phyloP scores from a whole-genome alignment of 768 basidiomycete species.

The Hericium coralloides region DNA sequence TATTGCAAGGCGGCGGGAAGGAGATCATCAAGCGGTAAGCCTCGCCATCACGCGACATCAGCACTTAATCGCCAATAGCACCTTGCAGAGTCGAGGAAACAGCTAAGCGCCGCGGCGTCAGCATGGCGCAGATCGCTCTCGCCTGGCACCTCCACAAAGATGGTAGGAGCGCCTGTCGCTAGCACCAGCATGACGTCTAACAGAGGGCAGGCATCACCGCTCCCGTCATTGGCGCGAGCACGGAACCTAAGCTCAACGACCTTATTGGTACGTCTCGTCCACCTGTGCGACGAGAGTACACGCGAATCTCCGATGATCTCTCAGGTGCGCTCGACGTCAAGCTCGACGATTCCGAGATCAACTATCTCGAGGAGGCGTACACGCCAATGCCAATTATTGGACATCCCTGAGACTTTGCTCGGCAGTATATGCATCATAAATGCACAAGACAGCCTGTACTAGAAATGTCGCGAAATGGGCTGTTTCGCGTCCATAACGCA shows the following conservation, averaged over 20 bases:
- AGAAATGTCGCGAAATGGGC: no score
- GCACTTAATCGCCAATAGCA: no score
- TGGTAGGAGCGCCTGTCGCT: background rate
- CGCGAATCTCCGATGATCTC: background rate
- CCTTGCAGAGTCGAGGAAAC: background rate
- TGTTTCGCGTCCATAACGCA: no score
- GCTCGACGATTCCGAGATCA: background rate
- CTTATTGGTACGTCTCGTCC: constrained; percentile 17
- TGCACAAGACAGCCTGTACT: no score
- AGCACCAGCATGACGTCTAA: background rate
- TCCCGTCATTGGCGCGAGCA: background rate
- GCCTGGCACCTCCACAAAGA: background rate
- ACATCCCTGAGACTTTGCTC: background rate
- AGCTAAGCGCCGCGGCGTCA: background rate
- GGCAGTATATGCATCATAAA: no score
- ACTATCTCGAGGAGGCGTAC: background rate
- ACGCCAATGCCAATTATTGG: background rate
- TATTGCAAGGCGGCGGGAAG: background rate
- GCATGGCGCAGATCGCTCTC: background rate
- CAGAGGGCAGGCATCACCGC: background rate
- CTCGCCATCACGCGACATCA: no score
- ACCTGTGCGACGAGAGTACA: background rate
- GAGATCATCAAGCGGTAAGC: background rate
- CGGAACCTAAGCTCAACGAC: constrained; percentile 25
- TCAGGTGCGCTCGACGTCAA: background rate